Base-by-base conservation (phyloP, 1,284 basidiomycete genomes). In the Sporisorium scitamineum region DNA sequence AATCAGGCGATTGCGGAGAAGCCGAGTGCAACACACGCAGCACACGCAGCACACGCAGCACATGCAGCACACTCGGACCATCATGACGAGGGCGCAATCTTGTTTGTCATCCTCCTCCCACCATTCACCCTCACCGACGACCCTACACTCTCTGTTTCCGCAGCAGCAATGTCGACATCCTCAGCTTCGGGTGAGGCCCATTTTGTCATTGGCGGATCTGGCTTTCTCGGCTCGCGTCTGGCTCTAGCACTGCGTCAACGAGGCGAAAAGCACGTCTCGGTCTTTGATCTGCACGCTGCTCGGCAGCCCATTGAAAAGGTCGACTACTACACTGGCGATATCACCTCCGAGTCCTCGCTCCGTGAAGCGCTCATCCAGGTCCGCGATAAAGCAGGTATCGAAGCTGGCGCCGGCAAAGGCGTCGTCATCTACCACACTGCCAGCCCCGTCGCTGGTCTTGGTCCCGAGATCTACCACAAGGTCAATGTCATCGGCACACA, bases 401-500 rank as follows among this genome's bases (percentile, higher is more conserved):
- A 84, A 27, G 61, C 64, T 7, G 69, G 64, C 10, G 42, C 51
- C 5, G 27, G 11, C 42, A 72, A 66, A 48, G 74, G 74, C 22
- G 70, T 80, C 26, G 79, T 83, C 44, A 71, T 98, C 69, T 95
- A 98, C 79, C 96, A 99, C 86, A 98, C 95, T 10, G 96, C 95
- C 20, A 97, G 95, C 6, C 96, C 96, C 0, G 82, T 85, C 5
- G 90, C 91, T 9, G 92, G 91, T 27, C 87, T 92, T 53, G 82
- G 91, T 88, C 60, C 75, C 9, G 90, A 91, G 1, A 86, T 98
- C 20, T 97, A 94, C 88, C 92, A 91, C 87, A 93, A 92, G 86
- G 96, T 99, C 81, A 99, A 99, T 84, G 94, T 99, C 7, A 90
- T 92, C 32, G 97, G 97, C 20, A 97, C 96, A 0, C 89, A 90